phyloP scores from a whole-genome alignment of 495 filamentous ascomycete species.

The Viridothelium virens region DNA sequence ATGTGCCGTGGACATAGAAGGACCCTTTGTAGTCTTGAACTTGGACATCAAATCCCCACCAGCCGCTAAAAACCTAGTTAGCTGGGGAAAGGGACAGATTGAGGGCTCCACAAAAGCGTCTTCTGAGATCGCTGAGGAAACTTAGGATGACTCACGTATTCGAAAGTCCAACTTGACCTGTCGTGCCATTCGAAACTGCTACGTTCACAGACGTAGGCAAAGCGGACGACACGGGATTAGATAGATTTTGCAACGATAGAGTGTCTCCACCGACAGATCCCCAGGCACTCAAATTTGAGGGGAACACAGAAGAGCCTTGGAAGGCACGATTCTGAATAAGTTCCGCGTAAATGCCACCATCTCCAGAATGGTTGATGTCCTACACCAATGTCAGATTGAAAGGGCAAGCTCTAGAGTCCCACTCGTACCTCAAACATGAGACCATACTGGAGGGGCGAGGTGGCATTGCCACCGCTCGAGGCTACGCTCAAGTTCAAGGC shows the following conservation, averaged over 20 bases:
- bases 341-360: constrained; percentile 71
- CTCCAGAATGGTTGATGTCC: constrained; percentile 69
- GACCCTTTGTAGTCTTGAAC: constrained; percentile 31
- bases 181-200: constrained; percentile 19
- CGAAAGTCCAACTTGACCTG: constrained; percentile 20
- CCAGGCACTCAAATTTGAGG: constrained; percentile 45
- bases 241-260: constrained; percentile 43
- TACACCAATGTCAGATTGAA: constrained; percentile 25
- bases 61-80: constrained; percentile 15
- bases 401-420: constrained; percentile 13
- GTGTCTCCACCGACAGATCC: constrained; percentile 44
- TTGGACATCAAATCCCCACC: constrained; percentile 24
- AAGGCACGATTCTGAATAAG: constrained; percentile 70
- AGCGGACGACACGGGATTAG: constrained; percentile 44
- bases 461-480: constrained; percentile 45
- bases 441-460: constrained; percentile 50
- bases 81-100: not conserved
- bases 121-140: not conserved
- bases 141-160: not conserved
- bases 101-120: not conserved
- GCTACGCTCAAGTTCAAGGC: constrained; percentile 35
- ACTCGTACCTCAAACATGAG: constrained; percentile 50
- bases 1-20: constrained; percentile 32
- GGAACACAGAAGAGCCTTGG: constrained; percentile 39
- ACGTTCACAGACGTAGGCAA: constrained; percentile 56